phyloP scores from a whole-genome alignment of 768 basidiomycete genomes.

The Suillus bovinus region DNA sequence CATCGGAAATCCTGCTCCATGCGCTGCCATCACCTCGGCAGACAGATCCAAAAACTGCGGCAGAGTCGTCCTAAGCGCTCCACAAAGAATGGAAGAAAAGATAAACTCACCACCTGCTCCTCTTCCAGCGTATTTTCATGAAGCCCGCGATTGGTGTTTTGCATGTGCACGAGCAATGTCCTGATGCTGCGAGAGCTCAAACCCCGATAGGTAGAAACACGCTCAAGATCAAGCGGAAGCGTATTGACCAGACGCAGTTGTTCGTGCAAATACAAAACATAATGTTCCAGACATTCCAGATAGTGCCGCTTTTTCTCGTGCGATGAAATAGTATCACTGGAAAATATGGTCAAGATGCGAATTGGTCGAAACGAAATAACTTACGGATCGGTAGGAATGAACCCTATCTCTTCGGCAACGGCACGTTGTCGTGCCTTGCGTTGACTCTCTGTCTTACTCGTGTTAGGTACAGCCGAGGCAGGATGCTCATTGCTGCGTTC shows the following conservation, averaged over 20 bases:
- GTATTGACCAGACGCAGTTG: slow-evolving; percentile 54
- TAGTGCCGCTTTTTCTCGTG: slow-evolving; percentile 79
- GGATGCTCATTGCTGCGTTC: background rate
- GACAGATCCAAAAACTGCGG: slow-evolving; percentile 32
- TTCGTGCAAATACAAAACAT: slow-evolving; percentile 64
- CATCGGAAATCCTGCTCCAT: slow-evolving; percentile 25
- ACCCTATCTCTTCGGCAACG: slow-evolving; percentile 55
- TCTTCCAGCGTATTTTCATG: slow-evolving; percentile 51
- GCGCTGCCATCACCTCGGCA: slow-evolving; percentile 26
- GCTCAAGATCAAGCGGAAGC: slow-evolving; percentile 47
- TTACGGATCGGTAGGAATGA: slow-evolving; percentile 62
- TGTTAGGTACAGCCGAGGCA: background rate
- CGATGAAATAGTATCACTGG: slow-evolving; percentile 70
- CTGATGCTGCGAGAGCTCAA: slow-evolving; percentile 66
- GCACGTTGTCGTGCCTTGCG: slow-evolving; percentile 60
- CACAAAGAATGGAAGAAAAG: background rate
- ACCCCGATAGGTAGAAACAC: slow-evolving; percentile 52
- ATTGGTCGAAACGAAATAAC: slow-evolving; percentile 19
- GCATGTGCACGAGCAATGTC: slow-evolving; percentile 72
- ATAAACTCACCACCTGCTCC: slow-evolving; percentile 50
- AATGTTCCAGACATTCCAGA: slow-evolving; percentile 71
- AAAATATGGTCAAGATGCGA: background rate
- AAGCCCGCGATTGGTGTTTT: slow-evolving; percentile 51
- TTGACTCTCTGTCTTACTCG: slow-evolving; percentile 45
- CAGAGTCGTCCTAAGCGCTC: background rate